A percentile compares a stretch with the other conserved stretches of the same genome.
phyloP scores from a whole-genome alignment of 768 basidiomycete genomes.

The Boletus subparvulus region DNA sequence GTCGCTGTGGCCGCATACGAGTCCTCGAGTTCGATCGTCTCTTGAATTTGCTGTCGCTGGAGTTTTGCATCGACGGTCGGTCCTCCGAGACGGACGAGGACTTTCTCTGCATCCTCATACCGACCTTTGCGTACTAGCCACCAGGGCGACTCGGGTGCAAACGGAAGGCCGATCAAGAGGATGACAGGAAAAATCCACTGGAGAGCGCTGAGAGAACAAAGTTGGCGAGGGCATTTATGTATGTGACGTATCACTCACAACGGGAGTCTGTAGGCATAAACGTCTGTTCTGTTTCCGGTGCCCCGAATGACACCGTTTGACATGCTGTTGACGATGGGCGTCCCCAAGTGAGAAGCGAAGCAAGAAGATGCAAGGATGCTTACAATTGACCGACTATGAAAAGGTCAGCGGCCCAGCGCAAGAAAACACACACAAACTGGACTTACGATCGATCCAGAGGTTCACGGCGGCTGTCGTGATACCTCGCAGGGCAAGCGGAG shows the following conservation, averaged over 20 bases:
- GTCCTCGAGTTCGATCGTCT: slow-evolving; percentile 33
- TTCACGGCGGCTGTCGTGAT: slow-evolving; percentile 27
- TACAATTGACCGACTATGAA: slow-evolving; percentile 26
- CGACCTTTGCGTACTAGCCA: slow-evolving; percentile 35
- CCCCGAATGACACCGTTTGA: slow-evolving; percentile 27
- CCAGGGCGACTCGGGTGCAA: slow-evolving; percentile 35
- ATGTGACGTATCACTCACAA: slow-evolving; percentile 16
- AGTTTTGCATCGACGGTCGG: slow-evolving; percentile 24
- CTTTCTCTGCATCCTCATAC: slow-evolving; percentile 22
- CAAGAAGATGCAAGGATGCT: not conserved
- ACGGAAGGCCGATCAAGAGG: slow-evolving; percentile 30
- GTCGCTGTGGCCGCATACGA: slow-evolving; percentile 26
- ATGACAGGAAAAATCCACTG: slow-evolving; percentile 36
- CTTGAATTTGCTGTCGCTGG: slow-evolving; percentile 23
- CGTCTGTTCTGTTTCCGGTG: slow-evolving; percentile 20
- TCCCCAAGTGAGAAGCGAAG: not conserved
- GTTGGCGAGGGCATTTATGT: not conserved
- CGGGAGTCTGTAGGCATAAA: slow-evolving; percentile 27
- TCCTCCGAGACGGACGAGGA: slow-evolving; percentile 21
- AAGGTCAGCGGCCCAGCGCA: not conserved
- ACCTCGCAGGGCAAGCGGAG: slow-evolving; percentile 27
- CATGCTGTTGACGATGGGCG: slow-evolving; percentile 9
- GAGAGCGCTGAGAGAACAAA: slow-evolving; percentile 19
- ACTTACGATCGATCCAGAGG: slow-evolving; percentile 27
- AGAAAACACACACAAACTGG: not conserved